Evolutionary conservation across 768 basidiomycete genomes (phyloP).

Genomic region (Obba rivulosa): DNA sequence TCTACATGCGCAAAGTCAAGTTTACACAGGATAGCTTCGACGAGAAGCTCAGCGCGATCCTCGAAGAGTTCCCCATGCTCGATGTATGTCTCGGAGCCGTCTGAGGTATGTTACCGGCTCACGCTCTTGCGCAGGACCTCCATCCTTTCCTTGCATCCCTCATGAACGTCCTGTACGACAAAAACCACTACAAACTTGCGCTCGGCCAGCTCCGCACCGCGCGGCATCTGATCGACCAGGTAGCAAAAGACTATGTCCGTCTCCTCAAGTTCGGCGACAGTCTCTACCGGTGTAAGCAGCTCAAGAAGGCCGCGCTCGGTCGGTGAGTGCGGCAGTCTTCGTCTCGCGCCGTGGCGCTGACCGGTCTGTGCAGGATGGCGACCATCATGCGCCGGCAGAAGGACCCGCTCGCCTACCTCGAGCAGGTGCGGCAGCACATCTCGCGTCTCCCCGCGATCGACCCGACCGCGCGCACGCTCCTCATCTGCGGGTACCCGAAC

Average conservation of each 20-base stretch:
- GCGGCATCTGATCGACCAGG: conserved; percentile 92
- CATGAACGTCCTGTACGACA: conserved; percentile 98
- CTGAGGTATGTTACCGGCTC: not conserved
- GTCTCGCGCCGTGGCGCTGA: not conserved
- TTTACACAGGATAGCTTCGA: conserved; percentile 97
- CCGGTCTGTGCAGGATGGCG: conserved; percentile 68
- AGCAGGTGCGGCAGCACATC: conserved; percentile 99
- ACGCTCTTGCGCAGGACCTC: conserved; percentile 53
- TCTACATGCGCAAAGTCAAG: conserved; percentile 99
- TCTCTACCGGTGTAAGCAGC: conserved; percentile 96
- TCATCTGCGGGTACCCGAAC: conserved; percentile 98
- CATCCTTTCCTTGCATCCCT: conserved; percentile 95
- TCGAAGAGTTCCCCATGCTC: conserved; percentile 95
- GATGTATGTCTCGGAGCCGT: conserved; percentile 57
- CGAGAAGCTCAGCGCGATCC: conserved; percentile 88
- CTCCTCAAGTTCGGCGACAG: conserved; percentile 98
- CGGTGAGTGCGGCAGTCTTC: conserved; percentile 49
- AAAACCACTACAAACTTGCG: conserved; percentile 99
- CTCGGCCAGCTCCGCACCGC: conserved; percentile 95
- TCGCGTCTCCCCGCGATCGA: conserved; percentile 98
- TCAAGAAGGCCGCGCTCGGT: conserved; percentile 95
- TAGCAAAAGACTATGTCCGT: conserved; percentile 95
- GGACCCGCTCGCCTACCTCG: conserved; percentile 95
- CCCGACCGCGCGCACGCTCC: conserved; percentile 94
- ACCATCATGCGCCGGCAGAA: conserved; percentile 99